These are phyloP conservation scores for Lactarius evosmus DNA, from an alignment of 768 basidiomycete genomes.

Conservation along the genomic window DNA sequence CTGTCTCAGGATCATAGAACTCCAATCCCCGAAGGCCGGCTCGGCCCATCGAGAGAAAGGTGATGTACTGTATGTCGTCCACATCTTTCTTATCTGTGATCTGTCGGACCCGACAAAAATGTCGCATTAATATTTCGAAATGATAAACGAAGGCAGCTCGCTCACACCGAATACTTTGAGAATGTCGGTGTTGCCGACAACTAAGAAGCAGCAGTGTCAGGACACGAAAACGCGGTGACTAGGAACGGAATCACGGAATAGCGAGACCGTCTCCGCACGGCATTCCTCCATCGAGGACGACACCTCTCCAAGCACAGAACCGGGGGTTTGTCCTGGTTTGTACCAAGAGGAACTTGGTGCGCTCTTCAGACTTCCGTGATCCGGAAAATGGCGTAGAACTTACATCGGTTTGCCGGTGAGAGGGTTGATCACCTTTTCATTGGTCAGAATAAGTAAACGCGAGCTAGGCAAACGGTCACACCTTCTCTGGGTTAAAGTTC, in stretches of 20 bases:
- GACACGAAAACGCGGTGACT: constrained; percentile 5
- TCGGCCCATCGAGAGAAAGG: constrained; percentile 84
- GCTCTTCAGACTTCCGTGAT: constrained; percentile 4
- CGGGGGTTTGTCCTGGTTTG: constrained; percentile 80
- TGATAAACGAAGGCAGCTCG: constrained; percentile 2
- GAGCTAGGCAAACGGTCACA: constrained; percentile 15
- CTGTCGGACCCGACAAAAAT: constrained; percentile 36
- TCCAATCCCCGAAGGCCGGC: constrained; percentile 76
- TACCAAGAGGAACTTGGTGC: constrained; percentile 73
- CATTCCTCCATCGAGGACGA: constrained; percentile 93
- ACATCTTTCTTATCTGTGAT: constrained; percentile 64
- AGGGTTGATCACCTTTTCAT: constrained; percentile 67
- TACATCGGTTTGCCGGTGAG: constrained; percentile 75
- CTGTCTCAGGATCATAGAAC: constrained; percentile 74
- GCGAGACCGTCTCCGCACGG: constrained; percentile 83
- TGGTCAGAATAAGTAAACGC: constrained; percentile 5
- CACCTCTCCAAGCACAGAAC: constrained; percentile 79
- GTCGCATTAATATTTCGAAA: not conserved
- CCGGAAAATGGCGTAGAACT: constrained; percentile 26
- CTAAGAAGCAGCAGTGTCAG: constrained; percentile 36
- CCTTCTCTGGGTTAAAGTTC: constrained; percentile 78
- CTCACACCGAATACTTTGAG: constrained; percentile 76
- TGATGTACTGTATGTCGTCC: constrained; percentile 77
- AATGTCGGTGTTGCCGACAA: constrained; percentile 72
- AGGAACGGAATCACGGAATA: constrained; percentile 53